phyloP scores from a whole-genome alignment of 805 yeast species.

The Suhomyces vadensis region DNA sequence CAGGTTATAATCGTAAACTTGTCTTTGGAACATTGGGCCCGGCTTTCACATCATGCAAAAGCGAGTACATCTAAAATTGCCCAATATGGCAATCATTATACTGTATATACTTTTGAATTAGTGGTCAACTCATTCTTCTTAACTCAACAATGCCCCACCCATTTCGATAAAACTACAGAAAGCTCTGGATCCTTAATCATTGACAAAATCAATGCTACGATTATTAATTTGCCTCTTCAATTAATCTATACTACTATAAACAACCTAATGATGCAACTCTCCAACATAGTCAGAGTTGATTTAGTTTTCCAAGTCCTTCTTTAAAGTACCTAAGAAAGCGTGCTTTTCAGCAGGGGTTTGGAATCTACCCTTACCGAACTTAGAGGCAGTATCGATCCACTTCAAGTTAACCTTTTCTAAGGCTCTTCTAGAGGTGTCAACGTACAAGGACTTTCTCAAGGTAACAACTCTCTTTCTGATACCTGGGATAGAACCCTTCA shows the following conservation, averaged over 20 bases:
- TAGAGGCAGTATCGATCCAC: conserved; percentile 99
- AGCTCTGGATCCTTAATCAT: too few relatives aligned
- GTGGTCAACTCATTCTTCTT: too few relatives aligned
- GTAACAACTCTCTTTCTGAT: conserved; percentile 99
- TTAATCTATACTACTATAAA: conserved; percentile 3
- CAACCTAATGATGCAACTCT: conserved; percentile 1
- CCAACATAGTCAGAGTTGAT: conserved; percentile 4
- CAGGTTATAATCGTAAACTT: too few relatives aligned
- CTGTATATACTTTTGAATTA: too few relatives aligned
- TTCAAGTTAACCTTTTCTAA: conserved; percentile 93
- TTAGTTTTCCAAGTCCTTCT: conserved; percentile 81
- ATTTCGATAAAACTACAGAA: too few relatives aligned
- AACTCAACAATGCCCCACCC: too few relatives aligned
- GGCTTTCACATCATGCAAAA: too few relatives aligned
- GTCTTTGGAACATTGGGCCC: too few relatives aligned
- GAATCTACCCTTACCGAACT: conserved; percentile 99
- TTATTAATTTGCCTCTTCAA: conserved; percentile 1
- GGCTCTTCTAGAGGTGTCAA: conserved; percentile 97
- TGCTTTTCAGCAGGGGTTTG: conserved; percentile 99
- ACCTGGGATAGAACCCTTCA: conserved; percentile 99
- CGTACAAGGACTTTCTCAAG: conserved; percentile 97
- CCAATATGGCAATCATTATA: too few relatives aligned
- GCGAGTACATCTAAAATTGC: too few relatives aligned
- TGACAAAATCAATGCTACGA: too few relatives aligned
- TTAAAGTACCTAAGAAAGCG: conserved; percentile 99